Evolutionary conservation across 2,329 filamentous ascomycete species (phyloP).

Genomic region (Aspergillus brasiliensis): DNA sequence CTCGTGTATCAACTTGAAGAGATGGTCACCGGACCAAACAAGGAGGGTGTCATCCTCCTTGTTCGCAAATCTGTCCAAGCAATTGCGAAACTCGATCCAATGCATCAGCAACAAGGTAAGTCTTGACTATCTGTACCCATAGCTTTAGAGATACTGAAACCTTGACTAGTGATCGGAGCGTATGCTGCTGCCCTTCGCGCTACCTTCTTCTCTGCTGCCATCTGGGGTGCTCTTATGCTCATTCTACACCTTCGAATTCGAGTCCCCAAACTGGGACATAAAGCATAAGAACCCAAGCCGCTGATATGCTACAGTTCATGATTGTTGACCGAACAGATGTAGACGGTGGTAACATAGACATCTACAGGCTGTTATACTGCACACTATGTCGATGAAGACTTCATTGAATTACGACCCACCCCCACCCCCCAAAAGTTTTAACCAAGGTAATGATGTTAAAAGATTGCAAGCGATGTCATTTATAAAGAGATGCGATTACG

Average conservation of each 20-base stretch:
- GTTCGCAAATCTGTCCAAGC: constrained; percentile 55
- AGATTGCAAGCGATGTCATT: background rate
- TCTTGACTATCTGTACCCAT: background rate
- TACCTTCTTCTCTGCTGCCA: constrained; percentile 42
- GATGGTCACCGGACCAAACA: constrained; percentile 62
- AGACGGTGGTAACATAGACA: background rate
- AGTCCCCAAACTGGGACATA: constrained; percentile 35
- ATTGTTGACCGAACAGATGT: background rate
- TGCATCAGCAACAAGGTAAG: constrained; percentile 52
- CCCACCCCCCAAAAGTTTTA: background rate
- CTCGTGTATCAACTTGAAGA: constrained; percentile 61
- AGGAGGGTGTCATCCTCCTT: constrained; percentile 53
- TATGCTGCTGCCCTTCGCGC: constrained; percentile 40
- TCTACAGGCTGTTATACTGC: background rate
- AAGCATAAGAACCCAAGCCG: constrained; percentile 17
- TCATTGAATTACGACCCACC: background rate
- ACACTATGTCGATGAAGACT: constrained; percentile 11
- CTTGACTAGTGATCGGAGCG: constrained; percentile 36
- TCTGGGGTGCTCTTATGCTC: constrained; percentile 39
- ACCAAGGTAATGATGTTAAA: background rate
- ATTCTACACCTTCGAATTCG: constrained; percentile 34
- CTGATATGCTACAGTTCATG: background rate
- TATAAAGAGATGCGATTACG: background rate
- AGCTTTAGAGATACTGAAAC: constrained; percentile 21
- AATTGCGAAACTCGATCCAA: constrained; percentile 48